A percentile compares a stretch with the other conserved stretches of the same genome.
Evolutionary conservation across 345 rosid genomes (phyloP).

Genomic region (Corchorus capsularis): DNA sequence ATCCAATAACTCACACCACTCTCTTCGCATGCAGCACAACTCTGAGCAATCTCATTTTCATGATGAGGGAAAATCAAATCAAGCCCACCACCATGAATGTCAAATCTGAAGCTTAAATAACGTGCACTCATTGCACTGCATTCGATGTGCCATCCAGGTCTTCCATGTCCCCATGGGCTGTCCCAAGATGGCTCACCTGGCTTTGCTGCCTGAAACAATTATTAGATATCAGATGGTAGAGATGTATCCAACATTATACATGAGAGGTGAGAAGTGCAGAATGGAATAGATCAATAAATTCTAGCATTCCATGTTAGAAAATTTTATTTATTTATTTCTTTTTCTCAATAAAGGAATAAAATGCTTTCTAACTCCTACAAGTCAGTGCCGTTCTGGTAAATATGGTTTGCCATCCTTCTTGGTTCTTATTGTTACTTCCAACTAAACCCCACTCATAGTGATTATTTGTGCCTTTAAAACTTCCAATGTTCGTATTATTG

Average conservation of each 20-base stretch:
- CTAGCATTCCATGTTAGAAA: neutral
- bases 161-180: slow-evolving; percentile 91
- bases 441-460: too few species aligned
- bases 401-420: too few species aligned
- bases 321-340: neutral
- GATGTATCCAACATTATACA: neutral
- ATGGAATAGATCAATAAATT: neutral
- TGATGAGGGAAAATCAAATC: slow-evolving; percentile 82
- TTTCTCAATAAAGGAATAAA: too few species aligned
- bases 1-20: slow-evolving; percentile 71
- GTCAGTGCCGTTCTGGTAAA: too few species aligned
- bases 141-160: slow-evolving; percentile 99
- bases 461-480: too few species aligned
- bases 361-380: too few species aligned
- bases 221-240: slow-evolving; percentile 6
- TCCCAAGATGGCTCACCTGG: slow-evolving; percentile 90
- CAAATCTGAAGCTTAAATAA: slow-evolving; percentile 66
- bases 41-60: slow-evolving; percentile 92
- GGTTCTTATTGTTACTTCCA: too few species aligned
- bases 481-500: too few species aligned
- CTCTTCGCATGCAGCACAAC: slow-evolving; percentile 68
- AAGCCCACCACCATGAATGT: slow-evolving; percentile 87
- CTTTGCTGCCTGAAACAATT: slow-evolving; percentile 73
- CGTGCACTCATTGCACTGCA: slow-evolving; percentile 96
- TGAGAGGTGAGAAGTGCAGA: neutral